These are phyloP conservation scores for Magnaporthiopsis incrustans DNA, from an alignment of 2,329 filamentous ascomycete genomes.

Conservation along the genomic window DNA sequence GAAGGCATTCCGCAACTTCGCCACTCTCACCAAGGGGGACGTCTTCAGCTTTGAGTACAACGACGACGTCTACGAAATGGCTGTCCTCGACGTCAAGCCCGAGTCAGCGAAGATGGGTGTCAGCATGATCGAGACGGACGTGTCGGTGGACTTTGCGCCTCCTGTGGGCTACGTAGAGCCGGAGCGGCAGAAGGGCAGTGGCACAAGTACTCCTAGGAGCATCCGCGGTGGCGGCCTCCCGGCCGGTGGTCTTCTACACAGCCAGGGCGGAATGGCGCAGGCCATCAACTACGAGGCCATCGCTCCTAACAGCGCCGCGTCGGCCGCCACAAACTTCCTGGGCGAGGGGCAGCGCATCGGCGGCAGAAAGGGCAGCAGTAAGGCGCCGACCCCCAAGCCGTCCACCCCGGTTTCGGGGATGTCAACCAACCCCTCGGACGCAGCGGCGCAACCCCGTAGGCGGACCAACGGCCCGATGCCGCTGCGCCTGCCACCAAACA, in stretches of 20 bases:
- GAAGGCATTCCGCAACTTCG: constrained; percentile 93
- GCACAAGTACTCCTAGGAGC: constrained; percentile 80
- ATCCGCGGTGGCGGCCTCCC: constrained; percentile 50
- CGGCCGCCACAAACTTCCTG: constrained; percentile 69
- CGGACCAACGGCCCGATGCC: constrained; percentile 76
- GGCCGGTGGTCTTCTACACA: constrained; percentile 67
- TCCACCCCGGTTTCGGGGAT: constrained; percentile 61
- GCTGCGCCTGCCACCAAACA: constrained; percentile 74
- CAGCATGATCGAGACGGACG: constrained; percentile 91
- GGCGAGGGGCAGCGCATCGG: constrained; percentile 75
- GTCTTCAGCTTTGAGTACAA: constrained; percentile 97
- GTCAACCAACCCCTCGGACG: constrained; percentile 29
- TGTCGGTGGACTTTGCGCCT: constrained; percentile 91
- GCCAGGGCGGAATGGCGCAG: constrained; percentile 90
- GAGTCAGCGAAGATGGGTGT: constrained; percentile 76
- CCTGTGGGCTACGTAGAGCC: constrained; percentile 93
- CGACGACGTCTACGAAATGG: constrained; percentile 86
- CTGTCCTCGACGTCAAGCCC: constrained; percentile 88
- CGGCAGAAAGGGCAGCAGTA: constrained; percentile 74
- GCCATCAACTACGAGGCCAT: constrained; percentile 95
- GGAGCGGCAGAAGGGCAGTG: constrained; percentile 53
- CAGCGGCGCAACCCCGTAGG: constrained; percentile 24
- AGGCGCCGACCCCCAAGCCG: constrained; percentile 63
- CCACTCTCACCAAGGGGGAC: constrained; percentile 85
- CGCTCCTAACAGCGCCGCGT: constrained; percentile 64